Evolutionary conservation across 176 grass and related monocot species (phyloP).

Genomic region (bread wheat (Triticum aestivum)): DNA sequence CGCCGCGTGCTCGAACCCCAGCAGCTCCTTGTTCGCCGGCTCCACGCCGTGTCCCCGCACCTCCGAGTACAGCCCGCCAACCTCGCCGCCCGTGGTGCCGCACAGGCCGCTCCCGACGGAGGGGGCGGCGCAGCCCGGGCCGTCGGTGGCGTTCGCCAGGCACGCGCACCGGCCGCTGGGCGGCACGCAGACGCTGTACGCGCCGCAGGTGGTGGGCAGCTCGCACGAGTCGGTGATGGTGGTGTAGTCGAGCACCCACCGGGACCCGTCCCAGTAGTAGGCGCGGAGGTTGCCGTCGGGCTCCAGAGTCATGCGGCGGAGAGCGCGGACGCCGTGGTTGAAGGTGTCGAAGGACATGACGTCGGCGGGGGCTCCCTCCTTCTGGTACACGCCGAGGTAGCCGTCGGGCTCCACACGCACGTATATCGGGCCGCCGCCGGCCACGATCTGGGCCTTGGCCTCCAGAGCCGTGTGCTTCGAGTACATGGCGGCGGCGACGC

Average conservation of each 20-base stretch:
- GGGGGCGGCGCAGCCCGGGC: constrained; percentile 32
- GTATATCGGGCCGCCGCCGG: constrained; percentile 51
- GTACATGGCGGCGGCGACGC: constrained; percentile 53
- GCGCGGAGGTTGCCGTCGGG: constrained; percentile 69
- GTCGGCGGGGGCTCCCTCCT: constrained; percentile 51
- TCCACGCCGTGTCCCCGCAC: constrained; percentile 62
- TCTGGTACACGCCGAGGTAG: constrained; percentile 89
- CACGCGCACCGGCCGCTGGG: constrained; percentile 50
- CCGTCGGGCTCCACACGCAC: constrained; percentile 65
- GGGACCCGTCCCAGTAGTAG: constrained; percentile 68
- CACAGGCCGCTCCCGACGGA: constrained; percentile 16
- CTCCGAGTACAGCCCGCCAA: constrained; percentile 39
- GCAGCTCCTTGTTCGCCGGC: constrained; percentile 62
- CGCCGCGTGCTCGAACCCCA: constrained; percentile 36
- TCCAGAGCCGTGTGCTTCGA: constrained; percentile 70
- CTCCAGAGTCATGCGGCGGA: constrained; percentile 85
- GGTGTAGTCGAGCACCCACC: constrained; percentile 64
- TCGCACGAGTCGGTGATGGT: constrained; percentile 65
- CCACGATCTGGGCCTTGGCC: constrained; percentile 57
- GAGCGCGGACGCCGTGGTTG: constrained; percentile 44
- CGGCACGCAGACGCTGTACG: constrained; percentile 58
- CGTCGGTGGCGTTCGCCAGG: constrained; percentile 50
- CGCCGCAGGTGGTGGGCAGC: constrained; percentile 67
- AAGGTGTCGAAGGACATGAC: constrained; percentile 82
- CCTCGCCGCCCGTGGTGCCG: constrained; percentile 29